phyloP scores from a whole-genome alignment of 202 grass and related monocot genomes.

The Dendrocalamus latiflorus region DNA sequence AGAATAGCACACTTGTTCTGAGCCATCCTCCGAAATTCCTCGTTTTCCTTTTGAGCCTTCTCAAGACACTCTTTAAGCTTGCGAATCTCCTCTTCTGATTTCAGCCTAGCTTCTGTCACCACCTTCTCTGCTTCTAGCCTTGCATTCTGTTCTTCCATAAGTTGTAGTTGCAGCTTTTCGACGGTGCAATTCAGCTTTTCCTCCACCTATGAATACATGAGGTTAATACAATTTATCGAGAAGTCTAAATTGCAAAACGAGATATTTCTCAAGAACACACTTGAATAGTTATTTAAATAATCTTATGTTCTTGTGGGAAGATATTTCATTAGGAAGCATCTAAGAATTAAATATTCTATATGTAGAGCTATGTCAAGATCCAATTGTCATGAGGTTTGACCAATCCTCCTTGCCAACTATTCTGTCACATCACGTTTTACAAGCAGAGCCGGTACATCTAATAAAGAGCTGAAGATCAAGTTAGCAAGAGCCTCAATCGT shows the following conservation, averaged over 20 bases:
- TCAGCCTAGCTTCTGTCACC: constrained; percentile 42
- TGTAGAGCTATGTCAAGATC: neutral
- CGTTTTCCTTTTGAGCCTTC: constrained; percentile 63
- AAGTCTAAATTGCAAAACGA: neutral
- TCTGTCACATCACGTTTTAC: neutral
- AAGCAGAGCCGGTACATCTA: neutral
- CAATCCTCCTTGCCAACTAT: neutral
- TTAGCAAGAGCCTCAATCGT: neutral
- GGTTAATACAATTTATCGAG: neutral
- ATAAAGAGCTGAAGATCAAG: neutral
- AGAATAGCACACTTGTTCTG: too few species aligned
- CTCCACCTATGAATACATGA: constrained; percentile 58
- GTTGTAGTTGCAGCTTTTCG: constrained; percentile 66
- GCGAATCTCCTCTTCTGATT: constrained; percentile 65
- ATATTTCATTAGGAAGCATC: neutral
- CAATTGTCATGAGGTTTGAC: neutral
- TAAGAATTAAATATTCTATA: neutral
- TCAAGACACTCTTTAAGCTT: constrained; percentile 51
- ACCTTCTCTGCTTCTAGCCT: constrained; percentile 63
- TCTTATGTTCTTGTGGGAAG: neutral
- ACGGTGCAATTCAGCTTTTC: constrained; percentile 60
- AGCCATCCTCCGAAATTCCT: constrained; percentile 58
- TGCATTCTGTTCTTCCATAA: constrained; percentile 81
- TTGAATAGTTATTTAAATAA: neutral
- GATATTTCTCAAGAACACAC: neutral